Percentiles rank a stretch among this genome's conserved stretches.
Conservation (phyloP, 176 grass and related monocot species). For the Aechmea fasciata region DNA sequence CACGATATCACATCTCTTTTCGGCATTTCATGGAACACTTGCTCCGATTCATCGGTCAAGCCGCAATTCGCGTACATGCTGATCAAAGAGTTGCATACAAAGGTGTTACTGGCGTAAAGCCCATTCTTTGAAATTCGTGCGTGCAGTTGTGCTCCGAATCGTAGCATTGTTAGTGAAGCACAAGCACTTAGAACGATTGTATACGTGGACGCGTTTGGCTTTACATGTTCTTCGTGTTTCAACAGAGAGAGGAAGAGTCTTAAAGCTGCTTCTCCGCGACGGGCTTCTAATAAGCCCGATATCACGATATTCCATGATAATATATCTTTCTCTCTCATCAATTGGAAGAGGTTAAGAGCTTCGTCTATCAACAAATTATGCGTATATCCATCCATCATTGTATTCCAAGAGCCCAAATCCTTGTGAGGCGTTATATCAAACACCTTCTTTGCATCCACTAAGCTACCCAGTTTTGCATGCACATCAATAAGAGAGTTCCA, state of each 20-base stretch:
- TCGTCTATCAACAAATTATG: slow-evolving; percentile 20
- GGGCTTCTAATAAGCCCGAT: slow-evolving; percentile 23
- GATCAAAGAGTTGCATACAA: slow-evolving; percentile 42
- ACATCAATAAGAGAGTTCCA: slow-evolving; percentile 47
- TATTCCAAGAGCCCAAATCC: slow-evolving; percentile 51
- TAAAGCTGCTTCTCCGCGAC: slow-evolving; percentile 20
- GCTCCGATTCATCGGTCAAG: slow-evolving; percentile 15
- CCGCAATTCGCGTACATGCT: slow-evolving; percentile 51
- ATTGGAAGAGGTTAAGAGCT: slow-evolving; percentile 42
- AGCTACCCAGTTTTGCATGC: slow-evolving; percentile 28
- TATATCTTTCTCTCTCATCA: slow-evolving; percentile 27
- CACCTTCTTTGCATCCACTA: slow-evolving; percentile 31
- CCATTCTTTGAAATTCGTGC: slow-evolving; percentile 17
- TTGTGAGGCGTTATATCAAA: slow-evolving; percentile 27
- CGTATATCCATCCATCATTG: slow-evolving; percentile 41
- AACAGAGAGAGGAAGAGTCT: slow-evolving; percentile 26
- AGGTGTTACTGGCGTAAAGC: slow-evolving; percentile 15
- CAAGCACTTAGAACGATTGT: slow-evolving; percentile 32
- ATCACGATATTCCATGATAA: slow-evolving; percentile 54
- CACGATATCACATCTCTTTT: slow-evolving; percentile 28
- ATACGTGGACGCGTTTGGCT: slow-evolving; percentile 26
- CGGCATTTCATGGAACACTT: slow-evolving; percentile 32
- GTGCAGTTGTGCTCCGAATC: slow-evolving; percentile 42
- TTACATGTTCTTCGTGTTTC: slow-evolving; percentile 1
- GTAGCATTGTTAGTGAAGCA: slow-evolving; percentile 21